Conservation (phyloP, 2,329 filamentous ascomycete genomes). For the Colletotrichum sp. region DNA sequence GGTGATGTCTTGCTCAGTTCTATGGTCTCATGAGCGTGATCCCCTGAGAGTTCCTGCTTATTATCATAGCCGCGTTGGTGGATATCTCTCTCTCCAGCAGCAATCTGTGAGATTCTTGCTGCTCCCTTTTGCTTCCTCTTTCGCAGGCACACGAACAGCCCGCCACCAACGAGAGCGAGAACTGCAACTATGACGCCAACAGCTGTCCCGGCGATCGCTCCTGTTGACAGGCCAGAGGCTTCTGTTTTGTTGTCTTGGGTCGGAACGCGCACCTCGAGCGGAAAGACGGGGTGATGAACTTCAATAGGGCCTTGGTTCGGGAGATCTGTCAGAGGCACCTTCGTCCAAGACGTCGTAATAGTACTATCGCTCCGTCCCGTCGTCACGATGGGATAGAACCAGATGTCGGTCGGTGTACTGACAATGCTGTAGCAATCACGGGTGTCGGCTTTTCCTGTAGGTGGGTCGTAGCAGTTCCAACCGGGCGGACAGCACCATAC, state of each 20-base stretch:
- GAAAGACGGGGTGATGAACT: neutral
- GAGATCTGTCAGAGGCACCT: neutral
- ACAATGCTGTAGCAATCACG: neutral
- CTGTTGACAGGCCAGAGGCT: neutral
- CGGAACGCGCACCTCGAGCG: neutral
- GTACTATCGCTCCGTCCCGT: neutral
- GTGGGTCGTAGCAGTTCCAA: neutral
- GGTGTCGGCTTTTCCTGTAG: neutral
- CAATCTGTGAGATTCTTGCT: neutral
- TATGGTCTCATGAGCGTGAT: neutral
- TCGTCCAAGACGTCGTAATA: neutral
- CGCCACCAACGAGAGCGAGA: neutral
- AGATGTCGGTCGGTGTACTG: neutral
- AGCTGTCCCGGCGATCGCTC: neutral
- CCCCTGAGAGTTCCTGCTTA: neutral
- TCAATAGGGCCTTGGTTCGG: neutral
- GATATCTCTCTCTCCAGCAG: neutral
- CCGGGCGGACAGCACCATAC: neutral
- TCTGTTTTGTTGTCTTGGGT: neutral
- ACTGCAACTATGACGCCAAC: neutral
- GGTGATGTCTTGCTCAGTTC: neutral
- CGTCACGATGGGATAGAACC: constrained; percentile 1
- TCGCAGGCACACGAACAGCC: neutral
- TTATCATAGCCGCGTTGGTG: neutral
- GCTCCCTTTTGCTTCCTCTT: neutral